Evolutionary conservation across 208 protist species (phyloP).

Genomic region (Leishmania amazonensis): DNA sequence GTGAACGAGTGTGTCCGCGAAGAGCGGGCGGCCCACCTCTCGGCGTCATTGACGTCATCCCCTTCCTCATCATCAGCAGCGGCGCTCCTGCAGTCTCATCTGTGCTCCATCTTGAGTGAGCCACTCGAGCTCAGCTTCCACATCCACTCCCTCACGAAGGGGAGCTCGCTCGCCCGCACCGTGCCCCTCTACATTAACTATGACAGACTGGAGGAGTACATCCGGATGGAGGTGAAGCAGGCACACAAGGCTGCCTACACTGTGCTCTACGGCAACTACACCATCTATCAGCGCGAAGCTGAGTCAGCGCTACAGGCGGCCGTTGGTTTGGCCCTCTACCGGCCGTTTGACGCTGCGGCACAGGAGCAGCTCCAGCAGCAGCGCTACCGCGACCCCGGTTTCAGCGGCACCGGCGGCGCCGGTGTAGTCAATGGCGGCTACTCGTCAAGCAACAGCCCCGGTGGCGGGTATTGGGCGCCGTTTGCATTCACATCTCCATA

Average conservation of each 20-base stretch:
- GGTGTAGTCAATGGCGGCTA: neutral
- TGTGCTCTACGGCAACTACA: conserved; percentile 46
- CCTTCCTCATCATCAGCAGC: neutral
- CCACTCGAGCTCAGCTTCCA: conserved; percentile 49
- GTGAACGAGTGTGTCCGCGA: conserved; percentile 37
- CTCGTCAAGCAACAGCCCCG: neutral
- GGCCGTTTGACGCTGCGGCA: conserved; percentile 37
- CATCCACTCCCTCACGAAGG: conserved; percentile 41
- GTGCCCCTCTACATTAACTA: conserved; percentile 45
- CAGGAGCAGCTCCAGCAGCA: conserved; percentile 31
- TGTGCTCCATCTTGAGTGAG: conserved; percentile 24
- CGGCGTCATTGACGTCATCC: neutral
- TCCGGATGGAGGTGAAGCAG: conserved; percentile 49
- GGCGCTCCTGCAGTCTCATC: conserved; percentile 19
- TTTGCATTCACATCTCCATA: conserved; percentile 32
- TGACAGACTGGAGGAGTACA: conserved; percentile 43
- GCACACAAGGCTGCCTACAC: conserved; percentile 58
- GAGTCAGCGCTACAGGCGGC: conserved; percentile 35
- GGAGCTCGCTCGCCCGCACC: conserved; percentile 28
- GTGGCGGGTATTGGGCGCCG: neutral
- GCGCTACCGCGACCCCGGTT: neutral
- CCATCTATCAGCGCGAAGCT: conserved; percentile 38
- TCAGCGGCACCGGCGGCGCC: neutral
- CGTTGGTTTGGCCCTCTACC: conserved; percentile 43
- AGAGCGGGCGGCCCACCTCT: conserved; percentile 15